Percentiles rank a stretch among this genome's conserved stretches.
These are phyloP conservation scores for Geotrichum europaeum DNA, from an alignment of 1,139 yeast species.

Conservation along the genomic window DNA sequence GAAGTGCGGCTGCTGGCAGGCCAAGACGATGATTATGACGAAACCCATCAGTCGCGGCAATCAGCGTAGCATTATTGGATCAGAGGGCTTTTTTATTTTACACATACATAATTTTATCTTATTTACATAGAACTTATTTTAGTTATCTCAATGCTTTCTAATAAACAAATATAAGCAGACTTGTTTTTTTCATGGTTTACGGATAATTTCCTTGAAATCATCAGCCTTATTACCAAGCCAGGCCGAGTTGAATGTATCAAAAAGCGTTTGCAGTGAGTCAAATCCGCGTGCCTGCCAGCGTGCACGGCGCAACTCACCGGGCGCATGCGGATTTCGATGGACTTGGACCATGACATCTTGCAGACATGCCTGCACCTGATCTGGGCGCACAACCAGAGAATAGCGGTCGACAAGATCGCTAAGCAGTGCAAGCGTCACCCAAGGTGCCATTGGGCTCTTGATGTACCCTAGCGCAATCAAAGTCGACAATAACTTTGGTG, in stretches of 20 bases:
- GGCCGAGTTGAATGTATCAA: constrained; percentile 15
- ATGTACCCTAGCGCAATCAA: constrained; percentile 6
- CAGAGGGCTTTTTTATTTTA: not conserved
- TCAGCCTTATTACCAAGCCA: constrained; percentile 11
- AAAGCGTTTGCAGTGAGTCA: constrained; percentile 7
- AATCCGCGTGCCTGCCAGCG: constrained; percentile 6
- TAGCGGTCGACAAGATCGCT: constrained; percentile 2
- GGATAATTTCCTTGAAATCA: not conserved
- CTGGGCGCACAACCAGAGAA: constrained; percentile 7
- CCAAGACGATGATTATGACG: constrained; percentile 11
- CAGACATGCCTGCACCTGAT: constrained; percentile 40
- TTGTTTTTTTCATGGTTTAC: not conserved
- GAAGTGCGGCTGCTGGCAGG: constrained; percentile 12
- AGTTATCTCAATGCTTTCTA: not conserved
- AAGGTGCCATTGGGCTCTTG: constrained; percentile 7
- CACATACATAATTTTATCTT: not conserved
- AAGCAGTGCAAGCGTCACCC: constrained; percentile 3
- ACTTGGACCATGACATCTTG: constrained; percentile 2
- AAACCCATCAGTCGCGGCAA: not conserved
- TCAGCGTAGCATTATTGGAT: not conserved
- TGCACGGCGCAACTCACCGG: constrained; percentile 11
- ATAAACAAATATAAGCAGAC: not conserved
- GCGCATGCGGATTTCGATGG: constrained; percentile 1
- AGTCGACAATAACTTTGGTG: not conserved
- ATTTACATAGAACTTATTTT: not conserved